phyloP scores from a whole-genome alignment of 306 rosid genomes.

The Fragaria vesca region DNA sequence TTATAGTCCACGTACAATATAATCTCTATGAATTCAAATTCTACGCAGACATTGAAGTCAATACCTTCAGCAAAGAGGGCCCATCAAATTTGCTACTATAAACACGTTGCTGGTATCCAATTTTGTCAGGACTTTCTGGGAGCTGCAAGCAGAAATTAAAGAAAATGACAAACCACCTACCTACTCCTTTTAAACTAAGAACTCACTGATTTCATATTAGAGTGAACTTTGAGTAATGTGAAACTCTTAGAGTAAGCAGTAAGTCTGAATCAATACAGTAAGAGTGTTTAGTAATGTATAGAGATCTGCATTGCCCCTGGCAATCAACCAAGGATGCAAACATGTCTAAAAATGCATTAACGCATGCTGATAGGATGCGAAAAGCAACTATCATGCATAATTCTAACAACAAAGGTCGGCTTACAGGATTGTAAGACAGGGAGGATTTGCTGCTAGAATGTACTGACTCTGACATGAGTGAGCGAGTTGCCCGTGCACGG shows the following conservation, averaged over 20 bases:
- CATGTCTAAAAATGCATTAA: not conserved
- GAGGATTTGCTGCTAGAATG: constrained; percentile 56
- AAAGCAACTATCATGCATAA: not conserved
- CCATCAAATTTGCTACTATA: constrained; percentile 57
- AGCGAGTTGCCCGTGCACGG: constrained; percentile 71
- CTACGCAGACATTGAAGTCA: not conserved
- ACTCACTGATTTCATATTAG: not conserved
- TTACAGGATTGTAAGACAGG: constrained; percentile 52
- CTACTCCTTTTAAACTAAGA: not conserved
- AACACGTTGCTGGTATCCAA: constrained; percentile 39
- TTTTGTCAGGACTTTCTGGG: constrained; percentile 40
- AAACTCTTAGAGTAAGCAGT: not conserved
- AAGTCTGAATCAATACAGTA: not conserved
- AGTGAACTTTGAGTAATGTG: not conserved
- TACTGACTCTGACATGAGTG: constrained; percentile 42
- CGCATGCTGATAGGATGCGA: not conserved
- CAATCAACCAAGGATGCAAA: not conserved
- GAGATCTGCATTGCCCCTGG: not conserved
- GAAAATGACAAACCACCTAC: not conserved
- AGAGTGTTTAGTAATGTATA: not conserved
- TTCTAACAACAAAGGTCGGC: constrained; percentile 9
- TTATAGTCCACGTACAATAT: not conserved
- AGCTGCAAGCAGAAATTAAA: constrained; percentile 41
- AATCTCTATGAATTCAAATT: not conserved
- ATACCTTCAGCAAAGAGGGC: constrained; percentile 74